Base-by-base conservation (phyloP, 2,329 filamentous ascomycete species). In the Colletotrichum plurivorum region DNA sequence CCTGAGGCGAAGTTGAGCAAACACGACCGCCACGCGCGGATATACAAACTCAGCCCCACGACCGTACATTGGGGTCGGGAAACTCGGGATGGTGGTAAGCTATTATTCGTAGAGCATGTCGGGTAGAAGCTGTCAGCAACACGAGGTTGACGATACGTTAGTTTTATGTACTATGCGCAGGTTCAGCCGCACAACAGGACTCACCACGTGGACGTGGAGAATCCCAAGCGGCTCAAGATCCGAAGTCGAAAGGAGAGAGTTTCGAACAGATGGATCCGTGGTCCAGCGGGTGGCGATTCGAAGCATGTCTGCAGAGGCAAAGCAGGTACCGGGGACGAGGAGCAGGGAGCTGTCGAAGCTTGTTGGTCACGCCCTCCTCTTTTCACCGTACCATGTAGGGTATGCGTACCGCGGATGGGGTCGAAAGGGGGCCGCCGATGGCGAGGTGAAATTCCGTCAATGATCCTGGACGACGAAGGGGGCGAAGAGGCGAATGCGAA, bases 171-270 rank as follows among this genome's bases (percentile, higher is more conserved):
- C 22, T 16, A 16, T 36, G 31, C 31, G 31, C 31, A 53, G 51
- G 41, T 45, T 18, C 52, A 58, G 48, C 46, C 46, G 49, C 61
- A 58, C 54, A 59, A 59, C 41, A 36, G 43, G 20, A 55, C 12
- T 10, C 27, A 8, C 54, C 54, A 66, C 49, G 55, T 69, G 66
- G 60, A 55, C 27, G 25, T 64, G 53, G 55, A 51, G 41, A 61
- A 20, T 31, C 22, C 55, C 31, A 52, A 46, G 56, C 39, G 62
- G 62, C 51, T 66, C 43, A 56, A 18, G 7, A 25, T 13, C 36
- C 51, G 22, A 46, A 46, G 54, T 5, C n/a, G 22, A 22, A 53
- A 12, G 31, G 27, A 18, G 36, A 18, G 27, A 54, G 59, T 46
- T 16, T 48, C 60, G 48, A 58, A 39, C 60, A 55, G 62, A 66